A percentile compares a stretch with the other conserved stretches of the same genome.
Conservation (phyloP, 2,329 filamentous ascomycete genomes). For the Domatiomyces catenatus region DNA sequence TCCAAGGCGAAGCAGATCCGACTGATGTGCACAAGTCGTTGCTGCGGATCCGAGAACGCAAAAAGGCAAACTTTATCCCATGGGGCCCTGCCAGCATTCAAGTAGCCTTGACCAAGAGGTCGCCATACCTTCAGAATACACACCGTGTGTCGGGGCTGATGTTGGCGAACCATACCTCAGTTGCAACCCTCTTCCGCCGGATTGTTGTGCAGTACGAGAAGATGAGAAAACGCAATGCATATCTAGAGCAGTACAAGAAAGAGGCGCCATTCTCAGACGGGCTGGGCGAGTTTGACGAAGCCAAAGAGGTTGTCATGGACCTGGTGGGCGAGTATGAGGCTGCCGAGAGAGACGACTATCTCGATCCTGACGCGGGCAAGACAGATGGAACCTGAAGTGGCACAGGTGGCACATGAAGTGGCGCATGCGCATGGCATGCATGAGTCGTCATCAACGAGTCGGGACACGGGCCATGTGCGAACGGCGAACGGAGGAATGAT, state of each 20-base stretch:
- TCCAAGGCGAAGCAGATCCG: constrained; percentile 94
- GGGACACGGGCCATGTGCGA: background rate
- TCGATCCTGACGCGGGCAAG: constrained; percentile 49
- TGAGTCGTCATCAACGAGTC: background rate
- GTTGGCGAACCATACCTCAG: constrained; percentile 95
- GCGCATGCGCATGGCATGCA: background rate
- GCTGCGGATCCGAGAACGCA: constrained; percentile 83
- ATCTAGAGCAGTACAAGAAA: constrained; percentile 91
- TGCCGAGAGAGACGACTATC: constrained; percentile 77
- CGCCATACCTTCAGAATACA: constrained; percentile 85
- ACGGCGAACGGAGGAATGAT: background rate
- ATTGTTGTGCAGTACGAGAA: constrained; percentile 86
- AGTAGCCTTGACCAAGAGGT: constrained; percentile 89
- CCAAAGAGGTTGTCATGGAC: constrained; percentile 77
- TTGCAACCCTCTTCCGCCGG: constrained; percentile 88
- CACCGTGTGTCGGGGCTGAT: constrained; percentile 92
- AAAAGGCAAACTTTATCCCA: constrained; percentile 89
- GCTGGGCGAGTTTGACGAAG: constrained; percentile 86
- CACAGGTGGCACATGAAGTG: background rate
- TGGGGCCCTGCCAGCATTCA: constrained; percentile 98
- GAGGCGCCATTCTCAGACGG: constrained; percentile 87
- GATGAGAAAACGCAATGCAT: constrained; percentile 90
- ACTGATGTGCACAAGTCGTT: constrained; percentile 97
- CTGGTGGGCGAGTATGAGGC: constrained; percentile 91
- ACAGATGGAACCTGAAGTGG: constrained; percentile 7